Percentiles rank a stretch among this genome's conserved stretches.
These are phyloP conservation scores for Fusarium nodosum DNA, from an alignment of 2,329 filamentous ascomycete genomes.

Conservation along the genomic window DNA sequence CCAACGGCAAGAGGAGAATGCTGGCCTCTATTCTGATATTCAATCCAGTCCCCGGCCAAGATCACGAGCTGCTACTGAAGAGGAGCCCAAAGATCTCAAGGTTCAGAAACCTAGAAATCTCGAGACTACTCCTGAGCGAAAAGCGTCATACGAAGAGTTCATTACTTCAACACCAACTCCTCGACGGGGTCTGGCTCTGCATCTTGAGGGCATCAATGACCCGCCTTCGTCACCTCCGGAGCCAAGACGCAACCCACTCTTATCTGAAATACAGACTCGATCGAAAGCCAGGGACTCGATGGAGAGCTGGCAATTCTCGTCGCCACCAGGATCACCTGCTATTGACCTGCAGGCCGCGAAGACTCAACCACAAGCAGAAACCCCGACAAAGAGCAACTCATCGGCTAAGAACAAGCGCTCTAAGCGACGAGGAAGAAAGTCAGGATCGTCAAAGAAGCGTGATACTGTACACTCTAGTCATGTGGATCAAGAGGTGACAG, in stretches of 20 bases:
- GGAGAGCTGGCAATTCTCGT: constrained; percentile 68
- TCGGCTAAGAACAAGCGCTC: constrained; percentile 25
- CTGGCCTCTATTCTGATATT: constrained; percentile 76
- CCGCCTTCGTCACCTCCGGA: constrained; percentile 71
- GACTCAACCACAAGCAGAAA: constrained; percentile 23
- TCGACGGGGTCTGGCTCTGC: constrained; percentile 65
- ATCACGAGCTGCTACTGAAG: constrained; percentile 41
- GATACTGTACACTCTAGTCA: constrained; percentile 53
- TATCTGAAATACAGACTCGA: constrained; percentile 66
- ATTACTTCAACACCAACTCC: constrained; percentile 73
- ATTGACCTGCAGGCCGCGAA: constrained; percentile 48
- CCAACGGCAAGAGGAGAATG: constrained; percentile 76
- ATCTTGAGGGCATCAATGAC: constrained; percentile 65
- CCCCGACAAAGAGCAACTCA: constrained; percentile 7
- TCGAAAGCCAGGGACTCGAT: constrained; percentile 55
- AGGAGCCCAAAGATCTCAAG: constrained; percentile 32
- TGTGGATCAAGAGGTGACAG: constrained; percentile 36
- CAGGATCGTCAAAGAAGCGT: constrained; percentile 28
- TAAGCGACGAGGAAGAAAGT: constrained; percentile 36
- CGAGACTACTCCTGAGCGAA: constrained; percentile 62
- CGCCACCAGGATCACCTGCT: constrained; percentile 67
- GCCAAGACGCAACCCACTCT: constrained; percentile 65
- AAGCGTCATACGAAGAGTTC: constrained; percentile 63
- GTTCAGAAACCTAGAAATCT: constrained; percentile 46
- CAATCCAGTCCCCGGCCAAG: constrained; percentile 62